Evolutionary conservation across 2,329 filamentous ascomycete species (phyloP).

Genomic region (Neospermospora avenae): DNA sequence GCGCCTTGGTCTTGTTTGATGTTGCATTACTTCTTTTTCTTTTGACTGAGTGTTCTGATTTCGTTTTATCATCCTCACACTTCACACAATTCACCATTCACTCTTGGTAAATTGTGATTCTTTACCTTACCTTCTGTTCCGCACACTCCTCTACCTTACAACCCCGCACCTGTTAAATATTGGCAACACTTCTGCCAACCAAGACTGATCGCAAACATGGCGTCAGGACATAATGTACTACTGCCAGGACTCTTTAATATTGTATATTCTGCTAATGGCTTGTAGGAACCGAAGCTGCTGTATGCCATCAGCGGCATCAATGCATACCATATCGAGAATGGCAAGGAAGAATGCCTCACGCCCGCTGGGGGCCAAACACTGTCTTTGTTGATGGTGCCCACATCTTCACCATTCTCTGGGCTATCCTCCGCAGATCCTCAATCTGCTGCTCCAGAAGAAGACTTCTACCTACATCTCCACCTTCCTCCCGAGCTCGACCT

Average conservation of each 20-base stretch:
- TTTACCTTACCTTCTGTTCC: neutral
- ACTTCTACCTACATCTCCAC: conserved; percentile 96
- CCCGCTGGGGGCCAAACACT: conserved; percentile 85
- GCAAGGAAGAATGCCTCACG: conserved; percentile 78
- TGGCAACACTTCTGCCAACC: neutral
- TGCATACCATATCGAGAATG: conserved; percentile 87
- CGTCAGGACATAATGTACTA: conserved; percentile 33
- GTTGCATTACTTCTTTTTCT: neutral
- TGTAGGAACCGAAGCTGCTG: conserved; percentile 58
- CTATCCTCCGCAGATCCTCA: conserved; percentile 54
- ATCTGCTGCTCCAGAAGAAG: conserved; percentile 64
- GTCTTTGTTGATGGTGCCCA: conserved; percentile 93
- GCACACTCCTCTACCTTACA: neutral
- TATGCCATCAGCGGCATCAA: conserved; percentile 80
- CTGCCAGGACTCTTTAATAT: neutral
- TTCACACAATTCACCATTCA: neutral
- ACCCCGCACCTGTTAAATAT: conserved; percentile 2
- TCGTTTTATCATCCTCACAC: neutral
- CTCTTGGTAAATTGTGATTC: neutral
- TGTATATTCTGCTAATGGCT: conserved; percentile 13
- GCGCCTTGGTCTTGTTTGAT: neutral
- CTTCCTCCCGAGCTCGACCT: conserved; percentile 92
- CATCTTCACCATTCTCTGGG: conserved; percentile 65
- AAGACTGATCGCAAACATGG: conserved; percentile 19
- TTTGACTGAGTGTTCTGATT: neutral